Percentiles rank a stretch among this genome's conserved stretches.
phyloP scores from a whole-genome alignment of 441 rosid genomes.

The Erodium texanum region DNA sequence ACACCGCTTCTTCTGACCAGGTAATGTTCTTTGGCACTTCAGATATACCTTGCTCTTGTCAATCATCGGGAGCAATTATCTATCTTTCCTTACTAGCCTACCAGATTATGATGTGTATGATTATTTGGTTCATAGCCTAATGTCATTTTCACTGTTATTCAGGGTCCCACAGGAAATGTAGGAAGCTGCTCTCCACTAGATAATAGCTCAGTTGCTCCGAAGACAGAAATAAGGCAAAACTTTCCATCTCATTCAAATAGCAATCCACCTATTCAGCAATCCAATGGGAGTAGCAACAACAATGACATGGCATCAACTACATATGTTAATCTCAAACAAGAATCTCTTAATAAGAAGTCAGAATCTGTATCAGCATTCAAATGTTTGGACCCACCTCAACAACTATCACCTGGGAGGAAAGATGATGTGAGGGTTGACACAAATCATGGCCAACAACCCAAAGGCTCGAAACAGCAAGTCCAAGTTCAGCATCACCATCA shows the following conservation, averaged over 20 bases:
- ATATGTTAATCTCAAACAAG: constrained; percentile 33
- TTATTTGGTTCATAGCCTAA: neutral
- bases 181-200: constrained; percentile 61
- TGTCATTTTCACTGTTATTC: constrained; percentile 17
- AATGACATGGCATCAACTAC: constrained; percentile 45
- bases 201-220: constrained; percentile 35
- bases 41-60: neutral
- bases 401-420: constrained; percentile 20
- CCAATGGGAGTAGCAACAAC: constrained; percentile 52
- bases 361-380: constrained; percentile 35
- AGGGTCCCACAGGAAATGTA: constrained; percentile 43
- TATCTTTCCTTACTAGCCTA: too few species aligned
- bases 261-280: constrained; percentile 37
- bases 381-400: constrained; percentile 23
- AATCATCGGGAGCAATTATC: neutral
- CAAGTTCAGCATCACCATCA: constrained; percentile 25
- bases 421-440: constrained; percentile 24
- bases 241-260: constrained; percentile 36
- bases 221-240: constrained; percentile 29
- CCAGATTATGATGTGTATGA: too few species aligned
- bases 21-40: constrained; percentile 23
- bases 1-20: constrained; percentile 47
- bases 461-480: constrained; percentile 23
- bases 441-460: constrained; percentile 18
- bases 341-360: constrained; percentile 28